A percentile compares a stretch with the other conserved stretches of the same genome.
Evolutionary conservation across 768 basidiomycete genomes (phyloP).

Genomic region (Lactarius trivialis): DNA sequence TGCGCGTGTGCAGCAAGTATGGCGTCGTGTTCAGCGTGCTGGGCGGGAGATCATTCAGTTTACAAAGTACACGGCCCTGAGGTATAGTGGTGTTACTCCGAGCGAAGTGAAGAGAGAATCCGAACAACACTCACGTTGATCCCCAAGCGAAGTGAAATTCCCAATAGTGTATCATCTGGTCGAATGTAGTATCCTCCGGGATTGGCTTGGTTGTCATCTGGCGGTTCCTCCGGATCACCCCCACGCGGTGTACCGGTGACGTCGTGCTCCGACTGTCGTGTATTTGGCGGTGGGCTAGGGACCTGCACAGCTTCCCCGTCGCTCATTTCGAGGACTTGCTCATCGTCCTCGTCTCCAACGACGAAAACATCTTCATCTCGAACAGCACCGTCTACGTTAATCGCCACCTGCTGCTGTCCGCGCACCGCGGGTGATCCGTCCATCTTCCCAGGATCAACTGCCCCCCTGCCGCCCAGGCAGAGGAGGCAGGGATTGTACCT

Average conservation of each 20-base stretch:
- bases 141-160: slow-evolving; percentile 18
- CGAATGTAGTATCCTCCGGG: slow-evolving; percentile 18
- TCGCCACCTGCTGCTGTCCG: slow-evolving; percentile 8
- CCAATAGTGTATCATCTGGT: slow-evolving; percentile 20
- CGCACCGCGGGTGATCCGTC: not conserved
- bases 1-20: slow-evolving; percentile 66
- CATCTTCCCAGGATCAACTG: slow-evolving; percentile 27
- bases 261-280: not conserved
- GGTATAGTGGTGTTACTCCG: not conserved
- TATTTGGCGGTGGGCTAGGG: not conserved
- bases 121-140: slow-evolving; percentile 45
- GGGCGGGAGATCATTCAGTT: slow-evolving; percentile 56
- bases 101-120: not conserved
- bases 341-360: slow-evolving; percentile 53
- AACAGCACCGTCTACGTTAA: slow-evolving; percentile 47
- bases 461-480: slow-evolving; percentile 54
- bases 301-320: not conserved
- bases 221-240: not conserved
- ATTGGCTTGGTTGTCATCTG: not conserved
- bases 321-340: slow-evolving; percentile 20
- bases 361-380: slow-evolving; percentile 60
- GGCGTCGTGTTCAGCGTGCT: slow-evolving; percentile 65
- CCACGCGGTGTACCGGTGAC: not conserved
- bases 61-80: slow-evolving; percentile 56
- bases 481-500: slow-evolving; percentile 68